Base-by-base conservation (phyloP, 306 rosid genomes). In the Cicer judaicum region DNA sequence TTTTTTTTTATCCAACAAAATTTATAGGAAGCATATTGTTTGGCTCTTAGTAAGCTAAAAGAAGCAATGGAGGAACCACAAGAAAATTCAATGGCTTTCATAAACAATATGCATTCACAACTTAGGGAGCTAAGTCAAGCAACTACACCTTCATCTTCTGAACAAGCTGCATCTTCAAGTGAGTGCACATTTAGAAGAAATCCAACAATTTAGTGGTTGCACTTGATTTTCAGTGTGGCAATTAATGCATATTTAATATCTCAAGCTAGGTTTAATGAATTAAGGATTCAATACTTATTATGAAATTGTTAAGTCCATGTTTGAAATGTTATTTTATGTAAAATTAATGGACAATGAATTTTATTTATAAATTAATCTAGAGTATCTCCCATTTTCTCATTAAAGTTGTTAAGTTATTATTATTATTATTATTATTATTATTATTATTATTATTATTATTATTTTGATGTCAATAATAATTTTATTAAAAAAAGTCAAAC, bases 51-150 rank as follows among this genome's bases (percentile, higher is more conserved):
- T 10, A 85, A 89, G 88, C 86, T 93, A 52, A 93, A 89, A 80
- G 93, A 85, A 81, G 95, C 91, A 77, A 86, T 93, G 74, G 95
- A 89, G 85, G 95, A 90, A 74, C 91, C 97, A 64, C 98, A 90
- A 49, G 75, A 80, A 5, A 88, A 71, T 42, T 86, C 90, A 3
- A 89, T 87, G 95, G 83, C 84, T 52, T 93, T 90, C 90, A 85
- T 93, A 80, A 86, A 71, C 70, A 86, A 74, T 80, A 93, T 93
- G 97, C 86, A 90, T 68, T 84, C 88, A 44, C 91, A 90, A 54
- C 92, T 93, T 16, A 76, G 73, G 74, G 93, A 93, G 53, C 84
- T 90, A 13, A 75, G 84, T 38, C 81, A 11, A 7, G 43, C 68
- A 13, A 42, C 82, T 18, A 54, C 60, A 38, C 53, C 77, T 29